phyloP scores from a whole-genome alignment of 208 protist species.

The Crithidia acanthocephali region DNA sequence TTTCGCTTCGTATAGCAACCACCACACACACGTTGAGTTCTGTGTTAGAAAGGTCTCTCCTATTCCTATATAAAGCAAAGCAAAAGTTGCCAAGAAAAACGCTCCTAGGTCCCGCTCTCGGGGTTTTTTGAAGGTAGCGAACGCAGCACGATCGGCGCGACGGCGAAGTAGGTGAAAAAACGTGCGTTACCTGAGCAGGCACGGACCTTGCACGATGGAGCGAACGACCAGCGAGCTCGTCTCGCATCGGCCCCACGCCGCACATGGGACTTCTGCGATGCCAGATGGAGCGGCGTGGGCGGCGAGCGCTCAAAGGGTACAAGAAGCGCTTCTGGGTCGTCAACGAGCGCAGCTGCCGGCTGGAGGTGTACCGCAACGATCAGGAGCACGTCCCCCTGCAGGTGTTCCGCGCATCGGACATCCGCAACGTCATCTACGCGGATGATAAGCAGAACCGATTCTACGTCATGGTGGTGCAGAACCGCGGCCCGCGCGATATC shows the following conservation, averaged over 20 bases:
- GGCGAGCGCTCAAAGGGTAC: constrained; percentile 52
- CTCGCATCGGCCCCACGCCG: constrained; percentile 23
- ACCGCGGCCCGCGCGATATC: constrained; percentile 45
- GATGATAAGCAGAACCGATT: constrained; percentile 86
- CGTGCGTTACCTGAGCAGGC: too few relatives aligned
- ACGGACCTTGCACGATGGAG: constrained; percentile 10
- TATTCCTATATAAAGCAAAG: too few relatives aligned
- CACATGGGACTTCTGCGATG: constrained; percentile 81
- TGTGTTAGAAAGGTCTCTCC: too few relatives aligned
- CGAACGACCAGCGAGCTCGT: constrained; percentile 26
- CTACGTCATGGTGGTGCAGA: constrained; percentile 71
- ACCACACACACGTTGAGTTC: too few relatives aligned
- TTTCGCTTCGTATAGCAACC: too few relatives aligned
- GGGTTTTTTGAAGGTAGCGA: too few relatives aligned
- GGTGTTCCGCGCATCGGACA: constrained; percentile 50
- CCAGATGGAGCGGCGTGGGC: constrained; percentile 48
- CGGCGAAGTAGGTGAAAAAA: too few relatives aligned
- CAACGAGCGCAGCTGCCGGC: constrained; percentile 43
- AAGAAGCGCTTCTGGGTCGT: constrained; percentile 89
- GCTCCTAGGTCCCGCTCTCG: too few relatives aligned
- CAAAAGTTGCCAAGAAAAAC: too few relatives aligned
- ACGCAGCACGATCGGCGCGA: too few relatives aligned
- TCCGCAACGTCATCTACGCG: constrained; percentile 72
- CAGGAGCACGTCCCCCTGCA: constrained; percentile 63
- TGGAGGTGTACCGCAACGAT: constrained; percentile 91